Base-by-base conservation (phyloP, 164 flowering plant genomes). In the Tetracentron sinense region DNA sequence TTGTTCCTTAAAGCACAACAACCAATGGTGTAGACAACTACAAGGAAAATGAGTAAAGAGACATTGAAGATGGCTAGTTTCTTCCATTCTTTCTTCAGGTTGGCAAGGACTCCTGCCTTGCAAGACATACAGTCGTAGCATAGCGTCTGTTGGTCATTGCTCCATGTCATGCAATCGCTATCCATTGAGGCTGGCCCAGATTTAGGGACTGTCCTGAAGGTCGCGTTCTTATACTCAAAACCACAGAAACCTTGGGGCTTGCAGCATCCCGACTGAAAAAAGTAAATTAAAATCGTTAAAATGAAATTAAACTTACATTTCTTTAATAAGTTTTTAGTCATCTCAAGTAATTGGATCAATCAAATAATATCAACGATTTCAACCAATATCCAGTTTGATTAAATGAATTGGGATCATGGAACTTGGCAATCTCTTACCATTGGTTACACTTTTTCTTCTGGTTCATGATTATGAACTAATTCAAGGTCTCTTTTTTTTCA, bases 121-220 rank as follows among this genome's bases (percentile, higher is more conserved):
- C 87, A 81, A 17, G 87, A 72, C 12, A 77, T 67, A 62, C 85
- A 85, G 50, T 69, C 68, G n/a, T 64, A 73, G 67, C 77, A 77
- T 16, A 69, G 55, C 6, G 58, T 56, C 7, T 66, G 49, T 35
- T 66, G 66, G 11, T 66, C 4, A 56, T 67, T 73, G 61, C 69
- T 67, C 79, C 79, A 76, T 17, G 64, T 47, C 4, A 19, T 27
- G 54, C 79, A 76, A 29, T 76, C 79, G 6, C 38, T 29, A 20
- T 66, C 74, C 2, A 16, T 23, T 14, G 59, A 51, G 2, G 33
- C 21, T 27, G 56, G 35, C 2, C 77, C 76, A 1, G 66, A 21
- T 60, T 67, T 47, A 0, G 79, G 74, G 12, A 31, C 54, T 1
- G 17, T 35, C 78, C 78, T 72, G 30, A 64, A 15, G 25, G 74